Conservation (phyloP, 2,329 filamentous ascomycete species). For the Phaeosphaeriaceae sp. region DNA sequence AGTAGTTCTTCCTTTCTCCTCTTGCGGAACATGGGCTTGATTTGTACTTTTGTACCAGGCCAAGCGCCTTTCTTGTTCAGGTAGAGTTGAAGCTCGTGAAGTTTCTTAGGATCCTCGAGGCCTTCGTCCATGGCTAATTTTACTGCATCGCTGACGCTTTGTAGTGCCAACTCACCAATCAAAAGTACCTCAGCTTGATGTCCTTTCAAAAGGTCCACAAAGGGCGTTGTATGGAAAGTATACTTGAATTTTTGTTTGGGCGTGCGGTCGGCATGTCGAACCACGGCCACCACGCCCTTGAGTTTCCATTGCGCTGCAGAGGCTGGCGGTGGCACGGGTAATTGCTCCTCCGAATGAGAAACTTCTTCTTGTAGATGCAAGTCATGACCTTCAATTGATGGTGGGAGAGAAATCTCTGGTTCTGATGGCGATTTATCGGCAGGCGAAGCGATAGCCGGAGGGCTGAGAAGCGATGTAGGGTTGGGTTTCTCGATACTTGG, state of each 20-base stretch:
- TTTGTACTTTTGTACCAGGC: slow-evolving; percentile 97
- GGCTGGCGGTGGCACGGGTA: slow-evolving; percentile 55
- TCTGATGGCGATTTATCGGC: slow-evolving; percentile 36
- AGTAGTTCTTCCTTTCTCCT: slow-evolving; percentile 70
- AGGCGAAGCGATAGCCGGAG: slow-evolving; percentile 12
- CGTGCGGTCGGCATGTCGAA: slow-evolving; percentile 94
- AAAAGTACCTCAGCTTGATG: slow-evolving; percentile 96
- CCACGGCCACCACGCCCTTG: slow-evolving; percentile 96
- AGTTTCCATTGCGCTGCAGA: slow-evolving; percentile 97
- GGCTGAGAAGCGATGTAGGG: slow-evolving; percentile 23
- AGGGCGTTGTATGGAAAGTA: slow-evolving; percentile 95
- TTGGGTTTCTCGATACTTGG: slow-evolving; percentile 51
- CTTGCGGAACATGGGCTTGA: slow-evolving; percentile 98
- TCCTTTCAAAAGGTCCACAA: slow-evolving; percentile 91
- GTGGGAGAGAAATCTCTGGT: slow-evolving; percentile 39
- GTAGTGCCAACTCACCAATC: slow-evolving; percentile 86
- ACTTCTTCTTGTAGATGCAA: slow-evolving; percentile 24
- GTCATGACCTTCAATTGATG: slow-evolving; percentile 35
- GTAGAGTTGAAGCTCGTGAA: slow-evolving; percentile 84
- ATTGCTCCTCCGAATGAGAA: slow-evolving; percentile 42
- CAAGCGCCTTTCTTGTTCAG: slow-evolving; percentile 91
- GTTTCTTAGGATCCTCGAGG: slow-evolving; percentile 83
- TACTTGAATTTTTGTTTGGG: slow-evolving; percentile 99
- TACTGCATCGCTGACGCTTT: slow-evolving; percentile 88
- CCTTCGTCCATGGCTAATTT: slow-evolving; percentile 78